phyloP scores from a whole-genome alignment of 2,329 filamentous ascomycete genomes.

The Colletotrichum phormii region DNA sequence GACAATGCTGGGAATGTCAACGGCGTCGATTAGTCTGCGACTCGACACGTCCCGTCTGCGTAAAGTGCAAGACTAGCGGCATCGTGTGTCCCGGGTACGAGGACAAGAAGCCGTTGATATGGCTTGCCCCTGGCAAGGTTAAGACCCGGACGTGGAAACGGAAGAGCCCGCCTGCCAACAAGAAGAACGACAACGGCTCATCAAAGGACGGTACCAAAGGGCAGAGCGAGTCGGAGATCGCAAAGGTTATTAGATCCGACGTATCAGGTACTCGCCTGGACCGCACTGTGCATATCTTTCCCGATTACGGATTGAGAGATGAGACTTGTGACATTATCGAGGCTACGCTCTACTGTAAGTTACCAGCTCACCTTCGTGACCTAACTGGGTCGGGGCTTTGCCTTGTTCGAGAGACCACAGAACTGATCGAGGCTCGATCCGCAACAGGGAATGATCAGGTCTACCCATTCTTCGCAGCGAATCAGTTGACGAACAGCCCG shows the following conservation, averaged over 20 bases:
- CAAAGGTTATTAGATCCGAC: not conserved
- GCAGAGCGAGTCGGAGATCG: not conserved
- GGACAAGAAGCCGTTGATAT: constrained; percentile 50
- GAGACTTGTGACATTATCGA: constrained; percentile 29
- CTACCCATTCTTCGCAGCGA: constrained; percentile 4
- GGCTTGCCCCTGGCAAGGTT: constrained; percentile 44
- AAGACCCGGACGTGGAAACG: constrained; percentile 39
- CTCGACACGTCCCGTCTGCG: constrained; percentile 49
- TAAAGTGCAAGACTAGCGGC: constrained; percentile 46
- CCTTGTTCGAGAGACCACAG: not conserved
- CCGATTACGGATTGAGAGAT: constrained; percentile 5
- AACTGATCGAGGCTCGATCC: not conserved
- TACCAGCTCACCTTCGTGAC: not conserved
- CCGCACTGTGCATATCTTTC: constrained; percentile 3
- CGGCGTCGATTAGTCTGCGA: constrained; percentile 54
- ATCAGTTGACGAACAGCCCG: constrained; percentile 19
- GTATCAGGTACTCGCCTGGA: not conserved
- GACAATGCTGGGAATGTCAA: constrained; percentile 56
- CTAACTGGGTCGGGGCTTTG: not conserved
- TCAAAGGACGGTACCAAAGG: not conserved
- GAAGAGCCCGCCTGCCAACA: constrained; percentile 8
- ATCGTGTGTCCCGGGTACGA: constrained; percentile 53
- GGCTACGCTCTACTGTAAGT: constrained; percentile 35
- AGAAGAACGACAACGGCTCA: not conserved
- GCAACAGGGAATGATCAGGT: constrained; percentile 26